Conservation (phyloP, 2,329 filamentous ascomycete species). For the Dothideomycetes sp. region DNA sequence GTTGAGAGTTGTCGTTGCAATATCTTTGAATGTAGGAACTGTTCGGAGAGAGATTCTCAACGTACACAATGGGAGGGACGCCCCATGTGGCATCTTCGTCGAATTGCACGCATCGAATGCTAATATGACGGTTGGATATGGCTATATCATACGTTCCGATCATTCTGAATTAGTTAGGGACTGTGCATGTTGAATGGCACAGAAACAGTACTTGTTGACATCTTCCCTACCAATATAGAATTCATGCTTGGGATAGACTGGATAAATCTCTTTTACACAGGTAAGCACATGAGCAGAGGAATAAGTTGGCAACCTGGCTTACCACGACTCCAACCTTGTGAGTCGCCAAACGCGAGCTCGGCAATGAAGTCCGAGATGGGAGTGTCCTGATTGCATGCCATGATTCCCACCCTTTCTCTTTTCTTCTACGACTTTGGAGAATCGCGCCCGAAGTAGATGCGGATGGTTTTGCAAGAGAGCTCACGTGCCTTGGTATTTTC, state of each 20-base stretch:
- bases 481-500: too few relatives aligned
- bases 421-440: too few relatives aligned
- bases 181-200: background rate
- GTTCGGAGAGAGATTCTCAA: constrained; percentile 34
- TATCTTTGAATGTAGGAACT: constrained; percentile 25
- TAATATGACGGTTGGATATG: constrained; percentile 36
- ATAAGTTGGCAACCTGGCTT: too few relatives aligned
- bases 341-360: too few relatives aligned
- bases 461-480: too few relatives aligned
- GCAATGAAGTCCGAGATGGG: too few relatives aligned
- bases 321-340: too few relatives aligned
- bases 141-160: constrained; percentile 18
- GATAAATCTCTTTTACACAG: constrained; percentile 7
- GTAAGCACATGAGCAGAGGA: background rate
- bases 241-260: constrained; percentile 7
- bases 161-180: constrained; percentile 1
- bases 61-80: constrained; percentile 36
- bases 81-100: constrained; percentile 24
- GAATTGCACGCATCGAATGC: constrained; percentile 35
- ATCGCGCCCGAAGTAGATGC: too few relatives aligned
- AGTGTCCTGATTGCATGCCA: too few relatives aligned
- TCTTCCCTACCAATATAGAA: constrained; percentile 17
- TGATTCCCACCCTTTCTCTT: too few relatives aligned
- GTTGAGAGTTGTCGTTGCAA: constrained; percentile 3
- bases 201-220: constrained; percentile 11